Conservation (phyloP, 306 rosid species). For the Geum urbanum region DNA sequence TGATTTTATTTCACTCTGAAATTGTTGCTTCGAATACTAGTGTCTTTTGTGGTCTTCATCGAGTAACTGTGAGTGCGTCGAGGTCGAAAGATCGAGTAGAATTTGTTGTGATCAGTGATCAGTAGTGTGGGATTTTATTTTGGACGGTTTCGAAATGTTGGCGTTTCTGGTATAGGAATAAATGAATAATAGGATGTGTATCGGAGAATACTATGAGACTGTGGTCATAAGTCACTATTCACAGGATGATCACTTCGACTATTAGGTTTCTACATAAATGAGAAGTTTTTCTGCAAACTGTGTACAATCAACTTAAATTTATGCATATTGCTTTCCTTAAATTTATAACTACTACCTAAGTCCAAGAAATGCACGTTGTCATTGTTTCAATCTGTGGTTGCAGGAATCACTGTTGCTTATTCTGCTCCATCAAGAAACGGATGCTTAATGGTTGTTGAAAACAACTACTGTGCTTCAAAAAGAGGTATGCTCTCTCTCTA, state of each 20-base stretch:
- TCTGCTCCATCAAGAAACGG: constrained; percentile 84
- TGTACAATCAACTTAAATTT: neutral
- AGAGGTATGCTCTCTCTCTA: constrained; percentile 52
- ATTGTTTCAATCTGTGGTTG: constrained; percentile 22
- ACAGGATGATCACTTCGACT: neutral
- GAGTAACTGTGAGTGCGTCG: neutral
- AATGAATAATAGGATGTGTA: no score
- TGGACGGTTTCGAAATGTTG: neutral
- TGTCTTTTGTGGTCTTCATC: neutral
- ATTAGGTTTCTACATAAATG: neutral
- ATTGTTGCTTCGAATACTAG: neutral
- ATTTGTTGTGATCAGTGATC: neutral
- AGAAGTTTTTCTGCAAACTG: neutral
- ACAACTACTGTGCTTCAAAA: constrained; percentile 86
- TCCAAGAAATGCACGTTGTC: constrained; percentile 16
- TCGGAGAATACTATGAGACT: no score
- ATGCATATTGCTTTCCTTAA: neutral
- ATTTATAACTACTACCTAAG: neutral
- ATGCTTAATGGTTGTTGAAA: constrained; percentile 89
- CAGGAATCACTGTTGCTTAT: constrained; percentile 78
- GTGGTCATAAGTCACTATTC: neutral
- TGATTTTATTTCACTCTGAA: neutral
- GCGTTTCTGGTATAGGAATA: neutral
- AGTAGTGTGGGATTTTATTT: no score
- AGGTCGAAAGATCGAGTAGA: neutral